Evolutionary conservation across 1,139 yeast species (phyloP), one percentile per base, ranked within the genome.

Genomic region (Geotrichum histeridarum): DNA sequence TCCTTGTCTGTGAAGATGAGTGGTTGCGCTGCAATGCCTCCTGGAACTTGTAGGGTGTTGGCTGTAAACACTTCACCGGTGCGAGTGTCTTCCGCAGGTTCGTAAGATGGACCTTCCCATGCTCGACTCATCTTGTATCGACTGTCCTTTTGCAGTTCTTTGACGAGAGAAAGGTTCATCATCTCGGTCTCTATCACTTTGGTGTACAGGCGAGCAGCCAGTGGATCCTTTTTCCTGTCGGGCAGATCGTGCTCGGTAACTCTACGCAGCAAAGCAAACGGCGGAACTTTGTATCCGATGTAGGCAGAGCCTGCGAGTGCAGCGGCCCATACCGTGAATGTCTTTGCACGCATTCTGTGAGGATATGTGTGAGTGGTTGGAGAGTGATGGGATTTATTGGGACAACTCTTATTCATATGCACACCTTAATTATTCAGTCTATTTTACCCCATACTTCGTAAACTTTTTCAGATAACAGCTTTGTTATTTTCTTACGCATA

Each of bases 11-110:
- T 80, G 65, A 86, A 90, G 15, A 85, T 77, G 22, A 82, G 74
- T 1, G 96, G 96, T 48, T 83, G 80, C 46, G 87, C 77, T 8
- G 89, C 78, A 54, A 90, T 77, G 0, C 91, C 95, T 2, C 96
- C 96, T 0, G 95, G 91, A 0, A 71, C 72, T n/a, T 72, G 66
- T 47, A 82, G 64, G 1, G 78, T 70, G 41, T 72, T 69, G 32
- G 73, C 71, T 4, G 75, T 57, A 18, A 50, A 57, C 2, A 46
- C 47, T 36, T 47, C 32, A 48, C 51, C 54, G 12, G 49, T 7
- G 15, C 48, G 37, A 5, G 2, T 12, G n/a, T 27, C n/a, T 33
- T 15, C 11, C 2, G 3, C 14, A 18, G 9, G 15, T 15, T 31
- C 32, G n/a, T 11, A 38, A 7, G 30, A 9, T 8, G 17, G 42